Evolutionary conservation across 1,139 yeast genomes (phyloP).

Genomic region (Lizanozyma gosingica): DNA sequence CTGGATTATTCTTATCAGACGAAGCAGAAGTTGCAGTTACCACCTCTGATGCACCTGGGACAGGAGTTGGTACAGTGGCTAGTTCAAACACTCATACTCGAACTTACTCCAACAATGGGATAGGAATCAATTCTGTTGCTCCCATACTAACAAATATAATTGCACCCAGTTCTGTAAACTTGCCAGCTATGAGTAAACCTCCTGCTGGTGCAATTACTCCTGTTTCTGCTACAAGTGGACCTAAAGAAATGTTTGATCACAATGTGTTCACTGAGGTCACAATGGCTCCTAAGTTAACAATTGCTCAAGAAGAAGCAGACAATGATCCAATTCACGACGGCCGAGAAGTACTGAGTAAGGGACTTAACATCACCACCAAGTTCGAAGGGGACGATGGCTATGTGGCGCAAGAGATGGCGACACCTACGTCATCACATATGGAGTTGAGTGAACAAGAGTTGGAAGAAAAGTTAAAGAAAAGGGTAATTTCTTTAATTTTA

Average conservation of each 20-base stretch:
- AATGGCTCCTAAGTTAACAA: constrained; percentile 1
- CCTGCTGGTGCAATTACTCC: background rate
- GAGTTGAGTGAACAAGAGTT: background rate
- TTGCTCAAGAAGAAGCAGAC: background rate
- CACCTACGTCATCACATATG: background rate
- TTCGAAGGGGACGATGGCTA: constrained; percentile 8
- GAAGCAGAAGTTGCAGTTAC: background rate
- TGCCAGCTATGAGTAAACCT: background rate
- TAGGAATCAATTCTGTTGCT: too few species aligned
- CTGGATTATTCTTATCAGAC: background rate
- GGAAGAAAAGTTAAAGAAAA: constrained; percentile 13
- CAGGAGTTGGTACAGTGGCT: background rate
- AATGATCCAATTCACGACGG: background rate
- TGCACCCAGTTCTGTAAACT: background rate
- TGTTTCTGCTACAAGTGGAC: background rate
- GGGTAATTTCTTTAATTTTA: constrained; percentile 24
- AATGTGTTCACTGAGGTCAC: background rate
- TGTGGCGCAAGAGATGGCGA: constrained; percentile 7
- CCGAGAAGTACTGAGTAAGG: too few species aligned
- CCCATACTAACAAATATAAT: background rate
- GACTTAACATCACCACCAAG: too few species aligned
- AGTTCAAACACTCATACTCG: background rate
- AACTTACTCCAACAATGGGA: too few species aligned
- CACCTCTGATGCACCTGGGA: background rate
- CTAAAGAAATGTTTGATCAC: background rate